A percentile compares a stretch with the other conserved stretches of the same genome.
phyloP scores from a whole-genome alignment of 306 rosid species.

The Quercus glauca region DNA sequence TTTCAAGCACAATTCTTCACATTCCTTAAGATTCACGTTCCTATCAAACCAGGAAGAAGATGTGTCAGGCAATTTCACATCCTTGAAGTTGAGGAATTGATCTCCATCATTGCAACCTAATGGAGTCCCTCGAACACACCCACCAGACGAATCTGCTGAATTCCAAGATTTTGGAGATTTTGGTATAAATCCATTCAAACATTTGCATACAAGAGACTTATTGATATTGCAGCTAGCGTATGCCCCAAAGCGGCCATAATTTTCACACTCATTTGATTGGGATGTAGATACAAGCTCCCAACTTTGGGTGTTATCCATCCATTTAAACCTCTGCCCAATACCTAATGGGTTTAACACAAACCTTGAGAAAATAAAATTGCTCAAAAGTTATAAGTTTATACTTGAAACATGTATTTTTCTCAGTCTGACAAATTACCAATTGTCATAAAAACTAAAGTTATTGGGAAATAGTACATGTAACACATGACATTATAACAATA shows the following conservation, averaged over 20 bases:
- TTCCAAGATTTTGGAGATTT: background rate
- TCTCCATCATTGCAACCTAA: slow-evolving; percentile 18
- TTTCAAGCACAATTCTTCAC: slow-evolving; percentile 21
- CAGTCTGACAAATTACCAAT: too few species aligned
- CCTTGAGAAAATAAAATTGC: slow-evolving; percentile 4
- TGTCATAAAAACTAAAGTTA: too few species aligned
- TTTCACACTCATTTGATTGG: slow-evolving; percentile 12
- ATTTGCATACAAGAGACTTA: slow-evolving; percentile 14
- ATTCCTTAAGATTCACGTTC: slow-evolving; percentile 16
- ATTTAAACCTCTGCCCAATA: slow-evolving; percentile 2
- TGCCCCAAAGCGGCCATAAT: slow-evolving; percentile 17
- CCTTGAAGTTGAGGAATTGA: background rate
- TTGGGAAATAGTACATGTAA: too few species aligned
- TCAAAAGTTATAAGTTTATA: too few species aligned
- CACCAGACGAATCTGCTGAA: background rate
- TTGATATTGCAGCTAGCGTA: slow-evolving; percentile 11
- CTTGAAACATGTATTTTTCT: too few species aligned
- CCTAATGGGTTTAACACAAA: slow-evolving; percentile 1
- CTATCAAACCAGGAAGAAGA: slow-evolving; percentile 26
- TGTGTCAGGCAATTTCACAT: slow-evolving; percentile 26
- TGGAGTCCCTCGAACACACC: slow-evolving; percentile 13
- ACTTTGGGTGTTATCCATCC: slow-evolving; percentile 1
- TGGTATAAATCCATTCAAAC: slow-evolving; percentile 17
- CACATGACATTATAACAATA: too few species aligned
- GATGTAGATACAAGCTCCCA: slow-evolving; percentile 7